Base-by-base conservation (phyloP, 2,329 filamentous ascomycete species). In the Purpureocillium lavendulum region DNA sequence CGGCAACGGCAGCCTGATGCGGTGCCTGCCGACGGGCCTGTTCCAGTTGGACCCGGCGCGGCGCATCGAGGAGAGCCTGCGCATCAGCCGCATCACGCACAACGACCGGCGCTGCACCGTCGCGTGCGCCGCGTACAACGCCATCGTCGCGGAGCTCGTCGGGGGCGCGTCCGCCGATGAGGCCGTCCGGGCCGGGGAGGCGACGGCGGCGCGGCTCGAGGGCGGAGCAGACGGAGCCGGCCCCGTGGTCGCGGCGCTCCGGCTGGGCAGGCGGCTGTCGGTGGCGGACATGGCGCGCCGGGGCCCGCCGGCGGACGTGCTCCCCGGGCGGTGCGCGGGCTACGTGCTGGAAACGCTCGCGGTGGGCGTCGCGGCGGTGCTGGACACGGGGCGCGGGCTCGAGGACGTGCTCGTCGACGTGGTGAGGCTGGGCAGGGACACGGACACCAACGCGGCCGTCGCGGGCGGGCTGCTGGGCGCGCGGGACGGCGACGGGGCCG, bases 1-100 rank as follows among this genome's bases (percentile, higher is more conserved):
- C 1, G 68, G 68, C 12, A 70, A 71, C 39, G 67, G 68, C 4
- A 66, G 61, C 29, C 46, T 71, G 43, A 71, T 71, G 68, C 57
- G 68, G 4, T 71, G 68, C 43, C 54, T 71, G 1, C 60, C 68
- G 0, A 70, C 66, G 1, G 67, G 53, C 0, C 46, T 70, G 12
- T 69, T 71, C 37, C 54, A 57, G 24, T 15, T 12, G 0, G 54
- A 60, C 10, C 37, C 36, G 2, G 46, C 52, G 1, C 50, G 42
- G 18, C 15, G 60, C 5, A 35, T 61, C 4, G 32, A 34, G 1
- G 60, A 67, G 36, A 60, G 58, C 33, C 38, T 56, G 7, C 53
- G 53, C 4, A 61, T 69, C 40, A 66, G 61, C 35, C 55, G 52
- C 13, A 50, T 68, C 26, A 67, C 64, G 0, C 64, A 67, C 40